Percentiles rank a stretch among this genome's conserved stretches.
Conservation (phyloP, 164 flowering plant genomes). For the Vitis amurensis region DNA sequence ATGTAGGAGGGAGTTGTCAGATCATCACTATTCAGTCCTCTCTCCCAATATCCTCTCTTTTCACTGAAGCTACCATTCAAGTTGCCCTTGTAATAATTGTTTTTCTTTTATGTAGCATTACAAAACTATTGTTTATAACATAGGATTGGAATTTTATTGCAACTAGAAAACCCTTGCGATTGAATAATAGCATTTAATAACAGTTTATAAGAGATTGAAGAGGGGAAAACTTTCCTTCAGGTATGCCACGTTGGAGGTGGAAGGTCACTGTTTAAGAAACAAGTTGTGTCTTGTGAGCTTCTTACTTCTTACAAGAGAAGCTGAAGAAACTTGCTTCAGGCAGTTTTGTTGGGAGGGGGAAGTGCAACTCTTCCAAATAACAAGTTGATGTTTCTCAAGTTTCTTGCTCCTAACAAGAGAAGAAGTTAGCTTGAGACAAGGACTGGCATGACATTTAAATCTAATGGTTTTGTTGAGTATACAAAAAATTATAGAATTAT, state of each 20-base stretch:
- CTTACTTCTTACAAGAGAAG: not conserved
- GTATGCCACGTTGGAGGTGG: slow-evolving; percentile 5
- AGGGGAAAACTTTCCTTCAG: not conserved
- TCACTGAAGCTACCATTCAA: not conserved
- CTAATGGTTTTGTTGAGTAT: not conserved
- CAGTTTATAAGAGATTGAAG: not conserved
- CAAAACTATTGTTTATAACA: not conserved
- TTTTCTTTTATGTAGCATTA: not conserved
- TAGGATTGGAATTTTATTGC: slow-evolving; percentile 4
- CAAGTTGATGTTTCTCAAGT: too few relatives aligned
- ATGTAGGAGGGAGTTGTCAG: not conserved
- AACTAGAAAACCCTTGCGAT: not conserved
- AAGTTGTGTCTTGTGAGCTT: not conserved
- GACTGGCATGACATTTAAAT: not conserved
- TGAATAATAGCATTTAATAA: not conserved
- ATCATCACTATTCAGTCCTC: not conserved
- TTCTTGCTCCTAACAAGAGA: too few relatives aligned
- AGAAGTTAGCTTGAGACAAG: not conserved
- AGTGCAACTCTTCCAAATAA: not conserved
- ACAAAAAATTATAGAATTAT: not conserved
- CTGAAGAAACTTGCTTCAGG: not conserved
- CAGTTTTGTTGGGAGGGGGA: not conserved
- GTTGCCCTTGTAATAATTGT: not conserved
- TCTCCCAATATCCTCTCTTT: not conserved
- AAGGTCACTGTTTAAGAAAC: not conserved